These are phyloP conservation scores for Hypomyces perniciosus DNA, from an alignment of 2,329 filamentous ascomycete genomes.

Conservation along the genomic window DNA sequence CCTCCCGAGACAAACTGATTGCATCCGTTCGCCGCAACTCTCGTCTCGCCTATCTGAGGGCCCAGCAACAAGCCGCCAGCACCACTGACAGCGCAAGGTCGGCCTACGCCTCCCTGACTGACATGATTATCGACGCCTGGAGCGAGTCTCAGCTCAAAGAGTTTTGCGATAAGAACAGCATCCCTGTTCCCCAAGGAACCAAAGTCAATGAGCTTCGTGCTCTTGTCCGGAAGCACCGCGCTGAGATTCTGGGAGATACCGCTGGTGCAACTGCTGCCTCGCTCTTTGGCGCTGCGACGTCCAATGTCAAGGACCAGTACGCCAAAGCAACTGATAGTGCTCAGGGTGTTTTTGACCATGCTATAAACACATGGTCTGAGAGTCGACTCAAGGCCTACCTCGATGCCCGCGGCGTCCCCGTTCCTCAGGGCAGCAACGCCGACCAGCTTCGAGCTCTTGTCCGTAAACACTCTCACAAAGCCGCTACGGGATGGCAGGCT, in stretches of 20 bases:
- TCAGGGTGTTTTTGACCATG: conserved; percentile 61
- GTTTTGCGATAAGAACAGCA: conserved; percentile 84
- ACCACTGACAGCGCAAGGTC: conserved; percentile 60
- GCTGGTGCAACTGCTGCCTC: conserved; percentile 51
- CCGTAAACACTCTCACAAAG: conserved; percentile 67
- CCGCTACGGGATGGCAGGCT: conserved; percentile 58
- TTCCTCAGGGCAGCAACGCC: conserved; percentile 64
- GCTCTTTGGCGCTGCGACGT: conserved; percentile 65
- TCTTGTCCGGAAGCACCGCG: conserved; percentile 81
- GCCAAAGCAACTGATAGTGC: conserved; percentile 69
- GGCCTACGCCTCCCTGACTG: conserved; percentile 69
- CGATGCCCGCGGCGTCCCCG: conserved; percentile 68
- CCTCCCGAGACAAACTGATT: conserved; percentile 79
- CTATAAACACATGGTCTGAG: conserved; percentile 62
- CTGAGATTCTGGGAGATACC: conserved; percentile 63
- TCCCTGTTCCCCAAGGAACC: conserved; percentile 83
- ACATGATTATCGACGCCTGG: conserved; percentile 85
- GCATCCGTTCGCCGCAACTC: conserved; percentile 87
- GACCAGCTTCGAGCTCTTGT: conserved; percentile 70
- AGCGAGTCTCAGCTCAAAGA: conserved; percentile 83
- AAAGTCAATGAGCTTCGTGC: conserved; percentile 85
- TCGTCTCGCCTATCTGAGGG: conserved; percentile 65
- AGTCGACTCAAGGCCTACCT: conserved; percentile 73
- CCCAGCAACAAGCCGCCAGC: conserved; percentile 54
- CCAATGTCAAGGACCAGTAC: conserved; percentile 68